Evolutionary conservation across 495 filamentous ascomycete genomes (phyloP), one percentile per base, ranked within the genome.

Genomic region (Entonaema liquescens): DNA sequence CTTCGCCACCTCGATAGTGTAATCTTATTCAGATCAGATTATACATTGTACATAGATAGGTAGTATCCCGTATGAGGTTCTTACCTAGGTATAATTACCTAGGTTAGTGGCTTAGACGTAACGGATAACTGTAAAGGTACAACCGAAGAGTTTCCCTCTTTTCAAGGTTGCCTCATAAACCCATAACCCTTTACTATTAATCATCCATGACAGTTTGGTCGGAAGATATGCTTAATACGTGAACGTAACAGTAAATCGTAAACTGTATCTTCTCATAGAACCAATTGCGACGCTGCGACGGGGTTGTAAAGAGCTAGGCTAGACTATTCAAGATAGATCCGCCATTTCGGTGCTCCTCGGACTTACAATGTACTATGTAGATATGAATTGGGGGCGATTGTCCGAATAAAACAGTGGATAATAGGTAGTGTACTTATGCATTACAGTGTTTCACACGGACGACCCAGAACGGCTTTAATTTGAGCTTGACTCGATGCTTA

Each of bases 241-340:
- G 8, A 8, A 23, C 2, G 42, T 23, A 11, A 47, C 42, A 23
- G 19, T 36, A 31, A 53, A 53, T 42, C 38, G 17, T 57, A 63
- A 58, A 52, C 56, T 64, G 59, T 64, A 68, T 61, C 65, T 63
- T 61, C 65, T 63, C 47, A 23, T 72, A 72, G 55, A 53, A 55
- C 49, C 40, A 63, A 54, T 54, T 26, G 15, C 5, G 11, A 29
- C 49, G 49, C 23, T 53, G 58, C 57, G 55, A 66, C 21, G 44
- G 47, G 33, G 57, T 15, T n/a, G 21, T 23, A 59, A 55, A 49
- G 35, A 21, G 3, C 21, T 53, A 23, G 11, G 29, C 17, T 47
- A 49, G 42, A 54, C 57, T 63, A n/a, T n/a, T n/a, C n/a, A 7
- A 9, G 31, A 1, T 7, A 55, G 60, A 68, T 55, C 70, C 65